phyloP scores from a whole-genome alignment of 2,329 filamentous ascomycete genomes.

The Aspergillus phoenicis region DNA sequence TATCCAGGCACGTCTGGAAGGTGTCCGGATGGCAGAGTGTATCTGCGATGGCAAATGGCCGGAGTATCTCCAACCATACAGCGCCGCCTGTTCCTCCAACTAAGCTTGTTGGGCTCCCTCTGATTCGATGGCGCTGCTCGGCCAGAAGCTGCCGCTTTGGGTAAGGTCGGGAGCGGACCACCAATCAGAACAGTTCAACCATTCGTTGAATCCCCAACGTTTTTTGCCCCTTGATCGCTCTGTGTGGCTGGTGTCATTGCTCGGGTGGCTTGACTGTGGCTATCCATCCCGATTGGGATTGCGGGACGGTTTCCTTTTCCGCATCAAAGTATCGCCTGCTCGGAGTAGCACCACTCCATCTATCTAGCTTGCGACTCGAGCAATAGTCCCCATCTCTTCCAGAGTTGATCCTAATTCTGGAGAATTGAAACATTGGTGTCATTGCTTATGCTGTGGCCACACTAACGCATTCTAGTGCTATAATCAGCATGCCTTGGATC shows the following conservation, averaged over 20 bases:
- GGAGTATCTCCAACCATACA: constrained; percentile 15
- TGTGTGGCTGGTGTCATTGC: constrained; percentile 3
- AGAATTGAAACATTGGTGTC: neutral
- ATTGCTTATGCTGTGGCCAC: neutral
- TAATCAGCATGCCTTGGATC: neutral
- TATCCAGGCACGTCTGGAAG: neutral
- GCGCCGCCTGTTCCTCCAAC: neutral
- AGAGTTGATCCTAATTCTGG: too few species aligned
- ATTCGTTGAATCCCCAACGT: constrained; percentile 39
- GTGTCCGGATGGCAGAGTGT: neutral
- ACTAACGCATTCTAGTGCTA: constrained; percentile 1
- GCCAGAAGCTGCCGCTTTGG: constrained; percentile 13
- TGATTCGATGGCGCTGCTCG: constrained; percentile 18
- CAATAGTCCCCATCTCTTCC: too few species aligned
- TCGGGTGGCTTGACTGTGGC: constrained; percentile 9
- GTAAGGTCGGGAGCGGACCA: neutral
- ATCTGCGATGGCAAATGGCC: neutral
- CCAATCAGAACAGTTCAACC: constrained; percentile 14
- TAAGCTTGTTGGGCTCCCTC: constrained; percentile 23
- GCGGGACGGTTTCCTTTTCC: constrained; percentile 1
- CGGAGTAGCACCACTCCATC: neutral
- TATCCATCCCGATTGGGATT: neutral
- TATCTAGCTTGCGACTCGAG: neutral
- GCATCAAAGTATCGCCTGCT: neutral
- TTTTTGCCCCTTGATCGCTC: constrained; percentile 25